Base-by-base conservation (phyloP, 805 yeast species). In the Myxozyma kluyveri region DNA sequence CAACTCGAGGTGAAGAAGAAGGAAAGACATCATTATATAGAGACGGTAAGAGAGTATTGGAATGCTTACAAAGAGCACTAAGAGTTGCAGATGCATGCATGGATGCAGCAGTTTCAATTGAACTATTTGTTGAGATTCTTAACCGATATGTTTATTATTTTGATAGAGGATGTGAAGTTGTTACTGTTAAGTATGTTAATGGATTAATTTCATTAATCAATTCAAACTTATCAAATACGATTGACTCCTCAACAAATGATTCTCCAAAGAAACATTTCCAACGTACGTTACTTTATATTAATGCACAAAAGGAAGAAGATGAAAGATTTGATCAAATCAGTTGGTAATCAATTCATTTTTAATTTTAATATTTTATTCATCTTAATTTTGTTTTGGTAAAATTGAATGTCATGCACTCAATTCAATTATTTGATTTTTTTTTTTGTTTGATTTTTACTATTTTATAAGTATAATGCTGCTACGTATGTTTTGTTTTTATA, bases 61-160 rank as follows among this genome's bases (percentile, higher is more conserved):
- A 93, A 65, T 89, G 96, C 67, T 75, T 91, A 41, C 96, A 89
- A 67, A 81, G 91, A 61, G 81, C 97, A 1, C 68, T 91, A 17
- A 75, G 97, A 41, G 88, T 88, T 5, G 96, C 97, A 0, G 98
- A 93, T 67, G 85, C 93, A n/a, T 86, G 93, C 51, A 83, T 90
- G 83, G 98, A 91, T 65, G 73, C 71, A 46, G 78, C 75, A 38
- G 84, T 81, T 42, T 85, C 88, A 32, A 73, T 86, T 50, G 91
- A 88, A 68, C 74, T 93, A 49, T 90, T 91, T 72, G 83, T 91
- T 41, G 98, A 93, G 70, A 88, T 93, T 19, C 73, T 93, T 59
- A 88, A 88, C 71, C 79, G 88, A 57, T 88, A 95, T 57, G 69
- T 91, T 33, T 88, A 89, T 64, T 93, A 84, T 68, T 84, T 86